Evolutionary conservation across 2,329 filamentous ascomycete species (phyloP).

Genomic region (Dothistroma pini): DNA sequence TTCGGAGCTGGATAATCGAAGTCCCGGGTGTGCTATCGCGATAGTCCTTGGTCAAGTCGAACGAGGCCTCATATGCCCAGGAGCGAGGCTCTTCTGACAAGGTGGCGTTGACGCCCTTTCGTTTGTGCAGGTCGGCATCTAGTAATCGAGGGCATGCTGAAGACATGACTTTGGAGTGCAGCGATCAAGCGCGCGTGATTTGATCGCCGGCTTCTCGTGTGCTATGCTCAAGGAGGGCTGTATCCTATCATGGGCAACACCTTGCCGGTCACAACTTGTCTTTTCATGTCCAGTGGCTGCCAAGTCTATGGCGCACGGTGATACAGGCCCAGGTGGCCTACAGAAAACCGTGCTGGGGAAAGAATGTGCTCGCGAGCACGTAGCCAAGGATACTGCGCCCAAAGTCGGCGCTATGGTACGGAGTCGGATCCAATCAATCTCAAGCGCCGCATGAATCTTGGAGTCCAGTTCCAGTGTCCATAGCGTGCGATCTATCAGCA

Average conservation of each 20-base stretch:
- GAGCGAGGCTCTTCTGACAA: constrained; percentile 12
- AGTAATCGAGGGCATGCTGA: constrained; percentile 6
- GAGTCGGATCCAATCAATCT: background rate
- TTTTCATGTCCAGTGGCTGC: background rate
- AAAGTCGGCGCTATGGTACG: background rate
- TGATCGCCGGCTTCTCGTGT: background rate
- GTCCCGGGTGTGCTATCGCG: constrained; percentile 38
- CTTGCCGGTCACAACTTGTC: background rate
- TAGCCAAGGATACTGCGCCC: background rate
- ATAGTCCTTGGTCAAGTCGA: constrained; percentile 38
- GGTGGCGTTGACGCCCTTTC: constrained; percentile 14
- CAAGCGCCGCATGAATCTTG: background rate
- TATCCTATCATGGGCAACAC: background rate
- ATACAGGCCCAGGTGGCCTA: background rate
- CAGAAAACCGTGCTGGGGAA: background rate
- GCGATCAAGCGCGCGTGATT: background rate
- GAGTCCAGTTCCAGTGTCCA: background rate
- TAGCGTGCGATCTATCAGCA: background rate
- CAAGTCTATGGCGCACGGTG: background rate
- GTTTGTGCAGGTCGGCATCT: background rate
- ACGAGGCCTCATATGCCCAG: constrained; percentile 22
- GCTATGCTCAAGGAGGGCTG: background rate
- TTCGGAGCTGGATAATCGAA: constrained; percentile 43
- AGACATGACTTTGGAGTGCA: background rate
- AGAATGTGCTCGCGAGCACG: background rate